Base-by-base conservation (phyloP, 108 stramenopile species). In the Fistulifera pelliculosa region DNA sequence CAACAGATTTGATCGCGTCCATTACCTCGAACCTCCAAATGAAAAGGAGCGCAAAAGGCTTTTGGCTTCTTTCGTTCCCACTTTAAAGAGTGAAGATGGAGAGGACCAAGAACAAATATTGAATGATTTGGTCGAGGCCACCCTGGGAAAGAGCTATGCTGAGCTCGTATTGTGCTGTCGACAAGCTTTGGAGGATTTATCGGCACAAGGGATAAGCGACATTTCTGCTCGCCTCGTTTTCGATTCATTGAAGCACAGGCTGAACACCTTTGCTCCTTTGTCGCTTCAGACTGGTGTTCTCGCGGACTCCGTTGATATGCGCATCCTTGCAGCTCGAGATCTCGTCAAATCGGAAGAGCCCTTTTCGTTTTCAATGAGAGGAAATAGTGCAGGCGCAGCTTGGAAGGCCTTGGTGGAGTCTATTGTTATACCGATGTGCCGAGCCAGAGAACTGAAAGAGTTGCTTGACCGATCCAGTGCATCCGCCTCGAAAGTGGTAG, bases 341-440 rank as follows among this genome's bases (percentile, higher is more conserved):
- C 11, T 17, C 11, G 11, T 21, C 16, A 19, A 45, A 5, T 5
- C 44, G 11, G 6, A 45, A 8, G 16, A 21, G 21, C 21, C 5
- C 44, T 19, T 19, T 17, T 45, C 11, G 44, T 17, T 45, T 11
- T 45, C 19, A 8, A 45, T 19, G 8, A 21, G 14, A 44, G 42
- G 26, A 7, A 8, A 25, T 18, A 16, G 2, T 15, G 14, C 43
- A 2, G 2, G 52, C 13, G 31, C 49, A 42, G 83, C 82, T 28
- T 80, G 83, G 74, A 50, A 70, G 19, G 65, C 76, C 23, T 64
- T 93, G 1, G 66, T 74, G 71, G 60, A 73, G 22, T 58, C 74
- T n/a, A 69, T 93, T n/a, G 58, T 93, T 11, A 67, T 73, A 25
- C 90, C 90, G 19, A 51, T 93, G 18, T 88, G 90, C 62, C 71